Conservation (phyloP, 805 yeast species). For the Yamadazyma endophytica region DNA sequence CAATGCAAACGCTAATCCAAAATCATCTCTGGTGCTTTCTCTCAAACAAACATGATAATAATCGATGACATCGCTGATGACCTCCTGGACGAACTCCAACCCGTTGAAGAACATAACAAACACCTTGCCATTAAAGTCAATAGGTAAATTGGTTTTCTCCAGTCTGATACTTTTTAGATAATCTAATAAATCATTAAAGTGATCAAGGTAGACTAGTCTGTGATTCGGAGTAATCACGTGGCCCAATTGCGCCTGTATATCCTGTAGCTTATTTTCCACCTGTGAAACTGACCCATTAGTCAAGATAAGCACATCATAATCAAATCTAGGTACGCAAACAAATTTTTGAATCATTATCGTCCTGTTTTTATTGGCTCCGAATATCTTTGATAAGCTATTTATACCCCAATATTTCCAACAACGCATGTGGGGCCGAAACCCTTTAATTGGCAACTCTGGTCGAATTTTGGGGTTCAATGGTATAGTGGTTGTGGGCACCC, state of each 20-base stretch:
- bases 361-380: constrained; percentile 13
- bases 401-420: too few relatives aligned
- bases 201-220: constrained; percentile 7
- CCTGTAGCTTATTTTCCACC: constrained; percentile 22
- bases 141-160: constrained; percentile 2
- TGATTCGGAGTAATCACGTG: constrained; percentile 8
- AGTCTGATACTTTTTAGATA: constrained; percentile 21
- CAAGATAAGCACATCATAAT: constrained; percentile 29
- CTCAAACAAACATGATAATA: constrained; percentile 14
- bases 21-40: constrained; percentile 3
- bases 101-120: constrained; percentile 37
- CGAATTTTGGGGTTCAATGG: too few relatives aligned
- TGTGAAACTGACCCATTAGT: constrained; percentile 31
- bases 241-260: constrained; percentile 18
- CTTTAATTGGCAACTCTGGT: too few relatives aligned
- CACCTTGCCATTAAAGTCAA: constrained; percentile 23
- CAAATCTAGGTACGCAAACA: constrained; percentile 27
- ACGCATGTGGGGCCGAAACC: neutral
- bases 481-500: too few relatives aligned
- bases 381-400: constrained; percentile 12
- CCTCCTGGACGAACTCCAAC: constrained; percentile 25
- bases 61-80: constrained; percentile 27
- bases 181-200: constrained; percentile 8
- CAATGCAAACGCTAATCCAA: constrained; percentile 3
- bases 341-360: constrained; percentile 31